phyloP scores from a whole-genome alignment of 495 filamentous ascomycete species.

The Podospora tetraspora region DNA sequence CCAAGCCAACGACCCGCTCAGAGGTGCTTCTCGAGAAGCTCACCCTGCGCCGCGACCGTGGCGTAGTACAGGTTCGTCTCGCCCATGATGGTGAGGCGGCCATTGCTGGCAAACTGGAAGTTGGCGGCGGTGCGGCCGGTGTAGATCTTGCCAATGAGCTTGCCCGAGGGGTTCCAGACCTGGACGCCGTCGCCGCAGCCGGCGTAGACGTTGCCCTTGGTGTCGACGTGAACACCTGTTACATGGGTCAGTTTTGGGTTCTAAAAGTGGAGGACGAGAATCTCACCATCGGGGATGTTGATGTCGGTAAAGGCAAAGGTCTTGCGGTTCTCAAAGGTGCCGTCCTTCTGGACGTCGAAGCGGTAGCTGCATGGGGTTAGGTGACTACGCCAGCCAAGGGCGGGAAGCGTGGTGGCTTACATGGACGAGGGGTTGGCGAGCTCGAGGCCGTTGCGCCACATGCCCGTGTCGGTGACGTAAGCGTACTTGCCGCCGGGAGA shows the following conservation, averaged over 20 bases:
- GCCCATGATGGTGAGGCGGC: constrained; percentile 46
- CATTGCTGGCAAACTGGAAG: constrained; percentile 54
- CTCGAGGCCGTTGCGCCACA: constrained; percentile 32
- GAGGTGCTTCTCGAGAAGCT: constrained; percentile 13
- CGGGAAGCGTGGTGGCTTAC: constrained; percentile 22
- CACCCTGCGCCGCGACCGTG: constrained; percentile 41
- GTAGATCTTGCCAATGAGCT: constrained; percentile 55
- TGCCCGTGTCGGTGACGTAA: constrained; percentile 55
- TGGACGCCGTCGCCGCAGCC: constrained; percentile 59
- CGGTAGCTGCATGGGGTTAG: constrained; percentile 30
- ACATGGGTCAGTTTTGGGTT: neutral
- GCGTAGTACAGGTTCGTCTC: constrained; percentile 48
- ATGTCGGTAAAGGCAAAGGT: constrained; percentile 53
- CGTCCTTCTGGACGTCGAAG: constrained; percentile 36
- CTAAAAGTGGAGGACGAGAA: neutral
- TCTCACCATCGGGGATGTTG: constrained; percentile 50
- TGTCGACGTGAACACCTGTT: constrained; percentile 49
- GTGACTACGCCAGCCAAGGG: neutral
- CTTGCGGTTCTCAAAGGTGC: constrained; percentile 41
- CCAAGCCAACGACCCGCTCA: neutral
- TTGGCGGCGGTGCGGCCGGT: constrained; percentile 42
- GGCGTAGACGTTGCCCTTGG: constrained; percentile 55
- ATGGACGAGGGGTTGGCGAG: constrained; percentile 33
- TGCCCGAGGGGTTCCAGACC: constrained; percentile 54
- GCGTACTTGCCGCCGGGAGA: constrained; percentile 47